phyloP scores from a whole-genome alignment of 768 basidiomycete genomes.

The Phylloporus sp. region DNA sequence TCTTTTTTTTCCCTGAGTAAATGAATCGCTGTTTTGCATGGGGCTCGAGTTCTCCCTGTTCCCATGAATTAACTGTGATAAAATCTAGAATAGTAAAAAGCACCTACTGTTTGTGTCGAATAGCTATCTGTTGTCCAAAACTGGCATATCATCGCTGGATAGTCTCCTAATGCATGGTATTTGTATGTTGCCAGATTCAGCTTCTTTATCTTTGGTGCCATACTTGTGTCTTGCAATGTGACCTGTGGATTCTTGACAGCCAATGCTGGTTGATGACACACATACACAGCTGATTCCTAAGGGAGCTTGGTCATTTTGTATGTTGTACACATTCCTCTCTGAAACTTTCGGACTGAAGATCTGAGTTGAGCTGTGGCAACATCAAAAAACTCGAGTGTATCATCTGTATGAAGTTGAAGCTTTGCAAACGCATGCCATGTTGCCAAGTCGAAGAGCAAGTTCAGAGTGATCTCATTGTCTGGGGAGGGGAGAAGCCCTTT shows the following conservation, averaged over 20 bases:
- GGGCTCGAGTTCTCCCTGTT: slow-evolving; percentile 39
- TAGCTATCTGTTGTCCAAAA: slow-evolving; percentile 37
- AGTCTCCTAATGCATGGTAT: slow-evolving; percentile 13
- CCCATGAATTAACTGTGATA: not conserved
- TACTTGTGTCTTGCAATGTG: rapidly evolving
- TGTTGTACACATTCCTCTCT: not conserved
- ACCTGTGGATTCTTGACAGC: not conserved
- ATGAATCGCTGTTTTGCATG: not conserved
- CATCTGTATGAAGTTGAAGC: slow-evolving; percentile 29
- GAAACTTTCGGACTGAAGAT: slow-evolving; percentile 16
- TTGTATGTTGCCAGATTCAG: slow-evolving; percentile 17
- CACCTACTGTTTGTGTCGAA: slow-evolving; percentile 32
- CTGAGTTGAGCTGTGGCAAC: slow-evolving; percentile 15
- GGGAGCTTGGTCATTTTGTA: not conserved
- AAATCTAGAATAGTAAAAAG: too few species aligned
- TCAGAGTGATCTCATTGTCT: slow-evolving; percentile 18
- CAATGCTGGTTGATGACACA: not conserved
- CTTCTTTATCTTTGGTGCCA: not conserved
- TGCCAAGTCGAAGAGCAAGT: slow-evolving; percentile 26
- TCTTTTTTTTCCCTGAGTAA: not conserved
- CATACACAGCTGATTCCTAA: not conserved
- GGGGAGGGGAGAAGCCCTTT: not conserved
- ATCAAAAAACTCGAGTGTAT: slow-evolving; percentile 20
- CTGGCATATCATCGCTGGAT: not conserved
- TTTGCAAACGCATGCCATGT: slow-evolving; percentile 37